Evolutionary conservation across 768 basidiomycete species (phyloP).

Genomic region (Gelatoporia subvermispora): DNA sequence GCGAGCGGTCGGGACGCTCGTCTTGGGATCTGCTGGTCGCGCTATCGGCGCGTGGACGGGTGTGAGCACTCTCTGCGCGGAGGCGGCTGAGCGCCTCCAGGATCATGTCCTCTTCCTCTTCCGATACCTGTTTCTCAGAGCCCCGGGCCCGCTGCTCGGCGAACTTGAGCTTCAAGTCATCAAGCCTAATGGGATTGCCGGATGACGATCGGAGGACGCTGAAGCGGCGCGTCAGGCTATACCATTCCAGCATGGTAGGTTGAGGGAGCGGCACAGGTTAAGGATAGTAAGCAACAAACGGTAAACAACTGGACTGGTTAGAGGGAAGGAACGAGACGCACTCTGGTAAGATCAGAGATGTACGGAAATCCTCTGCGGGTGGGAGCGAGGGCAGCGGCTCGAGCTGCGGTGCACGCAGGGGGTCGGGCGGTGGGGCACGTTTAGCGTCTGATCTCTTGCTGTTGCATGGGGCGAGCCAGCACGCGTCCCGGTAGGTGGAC

Average conservation of each 20-base stretch:
- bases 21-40: slow-evolving; percentile 9
- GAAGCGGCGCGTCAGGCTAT: slow-evolving; percentile 77
- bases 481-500: slow-evolving; percentile 17
- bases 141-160: slow-evolving; percentile 76
- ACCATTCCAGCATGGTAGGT: slow-evolving; percentile 18
- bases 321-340: slow-evolving; percentile 37
- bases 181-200: slow-evolving; percentile 60
- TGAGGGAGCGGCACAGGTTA: slow-evolving; percentile 12
- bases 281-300: slow-evolving; percentile 4
- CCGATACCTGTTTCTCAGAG: slow-evolving; percentile 60
- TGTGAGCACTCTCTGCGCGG: slow-evolving; percentile 31
- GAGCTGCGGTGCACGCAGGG: slow-evolving; percentile 21
- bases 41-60: too few species aligned
- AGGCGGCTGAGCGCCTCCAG: slow-evolving; percentile 62
- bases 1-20: slow-evolving; percentile 1
- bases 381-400: slow-evolving; percentile 54
- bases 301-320: neutral
- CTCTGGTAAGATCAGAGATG: slow-evolving; percentile 83
- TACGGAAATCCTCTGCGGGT: slow-evolving; percentile 73
- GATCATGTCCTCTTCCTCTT: slow-evolving; percentile 84
- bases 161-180: slow-evolving; percentile 60
- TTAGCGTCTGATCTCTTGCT: slow-evolving; percentile 80
- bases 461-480: slow-evolving; percentile 8
- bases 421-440: slow-evolving; percentile 38
- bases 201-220: slow-evolving; percentile 68